Evolutionary conservation across 2,329 filamentous ascomycete species (phyloP), one percentile per base, ranked within the genome.

Genomic region (Diplodia seriata): DNA sequence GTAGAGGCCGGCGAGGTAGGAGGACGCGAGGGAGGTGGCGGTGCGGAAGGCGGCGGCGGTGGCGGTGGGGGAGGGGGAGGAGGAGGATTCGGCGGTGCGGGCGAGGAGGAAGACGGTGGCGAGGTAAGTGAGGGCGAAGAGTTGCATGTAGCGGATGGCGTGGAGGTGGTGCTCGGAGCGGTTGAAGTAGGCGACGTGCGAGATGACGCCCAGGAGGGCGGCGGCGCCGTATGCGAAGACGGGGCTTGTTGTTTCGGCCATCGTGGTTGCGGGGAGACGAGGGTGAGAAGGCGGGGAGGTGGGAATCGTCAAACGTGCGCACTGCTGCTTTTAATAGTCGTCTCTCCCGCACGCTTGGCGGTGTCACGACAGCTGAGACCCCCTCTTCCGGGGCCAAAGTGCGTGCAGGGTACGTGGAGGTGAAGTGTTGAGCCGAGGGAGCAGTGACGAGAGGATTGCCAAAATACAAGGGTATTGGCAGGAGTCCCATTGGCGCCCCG

Each of bases 1-100:
- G n/a, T 65, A 40, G 14, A 77, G 57, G 7, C 73, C 70, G 29
- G 59, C 68, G 31, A 66, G 64, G 51, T 50, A 57, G 31, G 18
- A 49, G 53, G 38, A 20, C 2, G 40, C 9, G 26, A 66, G n/a
- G 53, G 53, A 4, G 18, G 53, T 7, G 23, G 36, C 49, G n/a
- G 23, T 11, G 38, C 23, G 12, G 12, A n/a, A 3, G 15, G 63
- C 63, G 14, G 63, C 63, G 8, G 29, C 4, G 38, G 3, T 3
- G 26, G 15, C 29, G 2, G 33, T 11, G 6, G n/a, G n/a, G 7
- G 38, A 6, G 14, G 53, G 23, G 11, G 29, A 29, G 9, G 18
- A 8, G 36, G 12, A 20, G 8, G 33, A 11, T 12, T 36, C 33
- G 0, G 33, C 23, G 36, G 33, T 14, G 12, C 38, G 53, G n/a